Evolutionary conservation across 805 yeast species (phyloP).

Genomic region (Kodamaea restingae): DNA sequence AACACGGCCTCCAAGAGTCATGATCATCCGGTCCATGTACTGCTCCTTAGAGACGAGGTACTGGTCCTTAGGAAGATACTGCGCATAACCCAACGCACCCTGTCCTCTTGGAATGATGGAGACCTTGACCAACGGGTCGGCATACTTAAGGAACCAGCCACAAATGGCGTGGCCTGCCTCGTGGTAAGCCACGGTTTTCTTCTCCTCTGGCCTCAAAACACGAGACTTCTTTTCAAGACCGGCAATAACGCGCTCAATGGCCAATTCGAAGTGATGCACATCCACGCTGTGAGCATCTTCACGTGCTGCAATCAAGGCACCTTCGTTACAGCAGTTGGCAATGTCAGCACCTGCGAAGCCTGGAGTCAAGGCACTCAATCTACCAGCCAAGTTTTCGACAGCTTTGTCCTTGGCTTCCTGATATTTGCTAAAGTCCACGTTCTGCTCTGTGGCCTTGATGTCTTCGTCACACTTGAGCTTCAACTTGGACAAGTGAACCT

Average conservation of each 20-base stretch:
- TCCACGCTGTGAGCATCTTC: constrained; percentile 58
- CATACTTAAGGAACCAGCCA: constrained; percentile 86
- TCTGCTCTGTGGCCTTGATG: constrained; percentile 31
- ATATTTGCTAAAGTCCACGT: constrained; percentile 37
- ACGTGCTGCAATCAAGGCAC: constrained; percentile 90
- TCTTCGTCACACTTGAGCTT: constrained; percentile 42
- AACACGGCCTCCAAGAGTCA: constrained; percentile 91
- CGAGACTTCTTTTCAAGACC: constrained; percentile 87
- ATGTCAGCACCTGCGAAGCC: constrained; percentile 97
- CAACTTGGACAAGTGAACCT: constrained; percentile 69
- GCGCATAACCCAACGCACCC: constrained; percentile 96
- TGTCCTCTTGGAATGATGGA: constrained; percentile 92
- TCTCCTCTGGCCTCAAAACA: constrained; percentile 75
- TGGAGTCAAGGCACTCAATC: constrained; percentile 87
- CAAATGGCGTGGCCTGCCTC: constrained; percentile 97
- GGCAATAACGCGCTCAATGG: constrained; percentile 90
- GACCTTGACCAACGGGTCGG: constrained; percentile 90
- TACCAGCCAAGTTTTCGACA: constrained; percentile 65
- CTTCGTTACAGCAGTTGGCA: constrained; percentile 92
- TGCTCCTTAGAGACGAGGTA: constrained; percentile 74
- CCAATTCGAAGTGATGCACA: constrained; percentile 78
- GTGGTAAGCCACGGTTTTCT: constrained; percentile 84
- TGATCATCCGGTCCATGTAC: constrained; percentile 79
- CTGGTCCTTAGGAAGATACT: constrained; percentile 86
- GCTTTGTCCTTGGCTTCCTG: constrained; percentile 40